Conservation (phyloP, 257 asterid genomes). For the Paraleonurus japonicus region DNA sequence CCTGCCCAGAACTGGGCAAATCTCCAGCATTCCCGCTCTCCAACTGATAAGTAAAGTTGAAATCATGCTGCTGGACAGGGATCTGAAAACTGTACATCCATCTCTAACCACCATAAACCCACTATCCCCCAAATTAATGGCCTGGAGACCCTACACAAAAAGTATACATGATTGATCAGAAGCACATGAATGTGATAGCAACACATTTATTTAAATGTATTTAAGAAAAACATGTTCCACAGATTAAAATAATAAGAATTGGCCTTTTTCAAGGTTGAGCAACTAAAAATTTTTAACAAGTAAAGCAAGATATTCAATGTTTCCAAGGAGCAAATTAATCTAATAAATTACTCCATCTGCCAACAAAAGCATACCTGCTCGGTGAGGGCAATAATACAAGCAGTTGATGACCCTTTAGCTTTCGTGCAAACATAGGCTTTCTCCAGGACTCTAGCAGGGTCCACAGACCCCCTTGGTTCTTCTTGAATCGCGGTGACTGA, state of each 20-base stretch:
- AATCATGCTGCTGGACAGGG: slow-evolving; percentile 95
- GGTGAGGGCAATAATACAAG: slow-evolving; percentile 89
- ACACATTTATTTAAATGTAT: background rate
- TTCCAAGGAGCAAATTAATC: slow-evolving; percentile 4
- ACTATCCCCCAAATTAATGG: slow-evolving; percentile 91
- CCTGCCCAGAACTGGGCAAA: slow-evolving; percentile 97
- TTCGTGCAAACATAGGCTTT: slow-evolving; percentile 72
- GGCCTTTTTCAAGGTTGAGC: background rate
- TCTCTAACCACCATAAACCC: slow-evolving; percentile 94
- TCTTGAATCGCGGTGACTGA: slow-evolving; percentile 70
- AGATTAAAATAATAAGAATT: background rate
- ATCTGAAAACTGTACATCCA: slow-evolving; percentile 77
- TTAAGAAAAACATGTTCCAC: background rate
- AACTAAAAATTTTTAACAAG: slow-evolving; percentile 1
- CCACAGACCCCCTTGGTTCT: slow-evolving; percentile 79
- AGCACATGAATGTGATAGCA: slow-evolving; percentile 5
- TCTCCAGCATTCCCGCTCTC: slow-evolving; percentile 83
- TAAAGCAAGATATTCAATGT: background rate
- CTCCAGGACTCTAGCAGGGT: slow-evolving; percentile 84
- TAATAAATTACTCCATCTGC: slow-evolving; percentile 15
- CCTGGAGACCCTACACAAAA: slow-evolving; percentile 73
- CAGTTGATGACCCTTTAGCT: slow-evolving; percentile 91
- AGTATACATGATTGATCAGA: background rate
- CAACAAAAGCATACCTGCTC: slow-evolving; percentile 55
- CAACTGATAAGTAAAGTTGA: slow-evolving; percentile 86